Evolutionary conservation across 2,329 filamentous ascomycete species (phyloP).

Genomic region (Sporothrix pallida): DNA sequence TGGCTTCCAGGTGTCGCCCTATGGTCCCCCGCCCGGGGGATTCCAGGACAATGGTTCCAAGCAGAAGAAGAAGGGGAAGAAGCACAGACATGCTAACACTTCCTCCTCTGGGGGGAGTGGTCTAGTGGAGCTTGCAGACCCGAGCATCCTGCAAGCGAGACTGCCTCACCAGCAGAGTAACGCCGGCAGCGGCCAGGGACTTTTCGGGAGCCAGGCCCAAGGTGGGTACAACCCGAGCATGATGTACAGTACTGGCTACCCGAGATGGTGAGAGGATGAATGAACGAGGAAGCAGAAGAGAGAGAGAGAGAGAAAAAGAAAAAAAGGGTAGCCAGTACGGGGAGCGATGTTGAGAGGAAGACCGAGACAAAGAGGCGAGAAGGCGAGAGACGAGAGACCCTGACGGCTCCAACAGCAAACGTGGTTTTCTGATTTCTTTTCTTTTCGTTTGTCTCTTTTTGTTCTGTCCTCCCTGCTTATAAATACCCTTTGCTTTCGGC

Average conservation of each 20-base stretch:
- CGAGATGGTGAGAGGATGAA: slow-evolving; percentile 65
- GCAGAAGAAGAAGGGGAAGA: slow-evolving; percentile 99
- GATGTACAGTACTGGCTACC: slow-evolving; percentile 78
- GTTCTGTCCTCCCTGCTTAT: neutral
- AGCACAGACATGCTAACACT: slow-evolving; percentile 99
- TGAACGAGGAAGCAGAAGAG: slow-evolving; percentile 18
- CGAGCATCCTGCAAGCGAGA: slow-evolving; percentile 98
- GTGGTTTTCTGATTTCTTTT: slow-evolving; percentile 30
- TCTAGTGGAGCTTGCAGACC: slow-evolving; percentile 99
- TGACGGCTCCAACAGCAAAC: slow-evolving; percentile 30
- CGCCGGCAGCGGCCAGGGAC: slow-evolving; percentile 83
- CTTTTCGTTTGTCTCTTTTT: slow-evolving; percentile 25
- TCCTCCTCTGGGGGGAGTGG: slow-evolving; percentile 99
- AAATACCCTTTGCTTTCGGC: slow-evolving; percentile 24
- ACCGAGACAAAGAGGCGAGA: slow-evolving; percentile 24
- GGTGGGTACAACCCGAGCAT: slow-evolving; percentile 91
- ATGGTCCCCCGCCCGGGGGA: slow-evolving; percentile 83
- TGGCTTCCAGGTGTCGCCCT: slow-evolving; percentile 89
- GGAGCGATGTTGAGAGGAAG: slow-evolving; percentile 28
- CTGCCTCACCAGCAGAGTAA: slow-evolving; percentile 85
- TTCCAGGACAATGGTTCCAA: slow-evolving; percentile 93
- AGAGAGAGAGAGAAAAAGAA: neutral
- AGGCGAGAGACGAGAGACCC: slow-evolving; percentile 28
- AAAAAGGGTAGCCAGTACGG: slow-evolving; percentile 4
- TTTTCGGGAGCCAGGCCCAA: slow-evolving; percentile 88